Evolutionary conservation across 495 filamentous ascomycete species (phyloP).

Genomic region (Trichoderma reesei): DNA sequence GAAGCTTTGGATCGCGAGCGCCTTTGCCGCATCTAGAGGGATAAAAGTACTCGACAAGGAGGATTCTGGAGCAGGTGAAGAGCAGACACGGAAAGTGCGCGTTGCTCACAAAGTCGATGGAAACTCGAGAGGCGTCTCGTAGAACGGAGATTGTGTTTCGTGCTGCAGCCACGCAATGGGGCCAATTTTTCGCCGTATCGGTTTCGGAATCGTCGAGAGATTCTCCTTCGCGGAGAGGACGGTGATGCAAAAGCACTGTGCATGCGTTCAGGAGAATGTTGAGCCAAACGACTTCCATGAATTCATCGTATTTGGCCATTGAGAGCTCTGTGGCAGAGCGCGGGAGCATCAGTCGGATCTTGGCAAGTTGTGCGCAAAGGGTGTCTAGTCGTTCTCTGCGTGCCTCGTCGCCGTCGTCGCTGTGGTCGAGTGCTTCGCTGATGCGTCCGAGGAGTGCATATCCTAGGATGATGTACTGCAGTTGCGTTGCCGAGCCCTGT

Average conservation of each 20-base stretch:
- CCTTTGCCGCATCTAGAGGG: background rate
- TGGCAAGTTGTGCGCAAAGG: background rate
- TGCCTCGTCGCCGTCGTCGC: background rate
- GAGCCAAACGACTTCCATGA: background rate
- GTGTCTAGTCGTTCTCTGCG: background rate
- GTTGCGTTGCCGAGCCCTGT: background rate
- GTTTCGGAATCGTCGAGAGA: background rate
- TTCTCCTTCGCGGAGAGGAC: background rate
- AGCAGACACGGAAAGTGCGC: background rate
- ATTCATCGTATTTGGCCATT: background rate
- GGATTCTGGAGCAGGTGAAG: slow-evolving; percentile 1
- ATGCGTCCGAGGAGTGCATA: slow-evolving; percentile 3
- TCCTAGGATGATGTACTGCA: background rate
- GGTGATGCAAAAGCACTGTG: background rate
- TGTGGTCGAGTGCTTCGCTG: background rate
- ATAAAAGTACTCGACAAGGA: background rate
- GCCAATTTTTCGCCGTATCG: background rate
- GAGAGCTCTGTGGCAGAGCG: slow-evolving; percentile 9
- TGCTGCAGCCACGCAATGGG: background rate
- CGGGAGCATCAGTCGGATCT: slow-evolving; percentile 4
- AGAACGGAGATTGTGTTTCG: background rate
- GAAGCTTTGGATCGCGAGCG: background rate
- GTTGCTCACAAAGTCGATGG: background rate
- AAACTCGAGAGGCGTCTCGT: slow-evolving; percentile 7
- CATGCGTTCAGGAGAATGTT: background rate